Conservation (phyloP, 345 rosid species). For the Ceriops decandra region DNA sequence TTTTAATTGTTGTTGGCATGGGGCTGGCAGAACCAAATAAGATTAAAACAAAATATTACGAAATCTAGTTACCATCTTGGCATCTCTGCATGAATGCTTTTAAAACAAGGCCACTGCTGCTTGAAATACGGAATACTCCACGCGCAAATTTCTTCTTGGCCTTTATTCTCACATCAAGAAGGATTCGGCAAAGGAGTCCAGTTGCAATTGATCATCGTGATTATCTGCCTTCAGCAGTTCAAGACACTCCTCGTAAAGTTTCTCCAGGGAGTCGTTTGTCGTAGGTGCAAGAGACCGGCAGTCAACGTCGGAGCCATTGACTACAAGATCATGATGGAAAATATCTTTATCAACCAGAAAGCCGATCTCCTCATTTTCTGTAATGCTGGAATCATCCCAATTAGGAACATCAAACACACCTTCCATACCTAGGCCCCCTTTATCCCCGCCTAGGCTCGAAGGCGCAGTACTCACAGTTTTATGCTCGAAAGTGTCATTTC, state of each 20-base stretch:
- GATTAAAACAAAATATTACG: no score
- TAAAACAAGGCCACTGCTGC: no score
- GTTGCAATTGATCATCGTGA: background rate
- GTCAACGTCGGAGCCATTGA: background rate
- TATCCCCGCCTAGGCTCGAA: background rate
- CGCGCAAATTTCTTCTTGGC: background rate
- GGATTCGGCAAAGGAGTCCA: constrained; percentile 8
- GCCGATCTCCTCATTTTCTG: background rate
- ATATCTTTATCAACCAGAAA: background rate
- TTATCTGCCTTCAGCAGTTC: constrained; percentile 13
- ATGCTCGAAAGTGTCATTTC: background rate
- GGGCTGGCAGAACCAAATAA: no score
- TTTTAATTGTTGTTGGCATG: no score
- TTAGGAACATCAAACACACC: background rate
- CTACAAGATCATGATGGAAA: background rate
- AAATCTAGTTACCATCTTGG: no score
- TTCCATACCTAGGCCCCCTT: background rate
- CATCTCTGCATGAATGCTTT: no score
- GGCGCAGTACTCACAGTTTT: background rate
- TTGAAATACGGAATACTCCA: background rate
- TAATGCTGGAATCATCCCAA: background rate
- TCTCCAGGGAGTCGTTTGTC: constrained; percentile 7
- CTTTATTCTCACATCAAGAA: background rate
- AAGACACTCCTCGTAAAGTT: constrained; percentile 21
- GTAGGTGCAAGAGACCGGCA: background rate